Evolutionary conservation across 306 rosid genomes (phyloP).

Genomic region (Acacia crassicarpa): DNA sequence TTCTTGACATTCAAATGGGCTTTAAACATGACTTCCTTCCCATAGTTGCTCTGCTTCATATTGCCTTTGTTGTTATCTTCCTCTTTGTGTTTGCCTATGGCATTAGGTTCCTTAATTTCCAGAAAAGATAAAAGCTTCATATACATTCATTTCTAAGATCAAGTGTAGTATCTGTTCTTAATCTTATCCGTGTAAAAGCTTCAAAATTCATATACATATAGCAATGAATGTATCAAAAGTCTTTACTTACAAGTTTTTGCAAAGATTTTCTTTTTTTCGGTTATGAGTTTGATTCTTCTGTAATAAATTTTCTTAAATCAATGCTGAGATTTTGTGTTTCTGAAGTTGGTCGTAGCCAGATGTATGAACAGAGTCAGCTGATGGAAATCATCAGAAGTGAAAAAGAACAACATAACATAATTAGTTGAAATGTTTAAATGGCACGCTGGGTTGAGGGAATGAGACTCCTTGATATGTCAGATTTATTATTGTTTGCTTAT

Average conservation of each 20-base stretch:
- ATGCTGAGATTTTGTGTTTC: background rate
- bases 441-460: too few relatives aligned
- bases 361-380: background rate
- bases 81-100: slow-evolving; percentile 50
- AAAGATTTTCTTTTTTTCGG: background rate
- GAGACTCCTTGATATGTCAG: too few relatives aligned
- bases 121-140: slow-evolving; percentile 36
- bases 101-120: slow-evolving; percentile 56
- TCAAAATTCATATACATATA: too few relatives aligned
- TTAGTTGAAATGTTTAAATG: too few relatives aligned
- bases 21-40: slow-evolving; percentile 51
- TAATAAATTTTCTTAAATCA: background rate
- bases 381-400: too few relatives aligned
- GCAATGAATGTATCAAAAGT: background rate
- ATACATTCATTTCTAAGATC: too few relatives aligned
- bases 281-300: background rate
- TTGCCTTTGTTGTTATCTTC: slow-evolving; percentile 42
- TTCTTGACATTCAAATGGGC: slow-evolving; percentile 37
- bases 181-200: too few relatives aligned
- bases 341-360: too few relatives aligned
- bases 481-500: too few relatives aligned
- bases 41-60: slow-evolving; percentile 47
- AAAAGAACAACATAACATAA: too few relatives aligned
- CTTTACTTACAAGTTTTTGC: background rate
- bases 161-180: too few relatives aligned